A percentile compares a stretch with the other conserved stretches of the same genome.
Conservation (phyloP, 1,284 basidiomycete species). For the Leccinum brunneo-olivaceum region DNA sequence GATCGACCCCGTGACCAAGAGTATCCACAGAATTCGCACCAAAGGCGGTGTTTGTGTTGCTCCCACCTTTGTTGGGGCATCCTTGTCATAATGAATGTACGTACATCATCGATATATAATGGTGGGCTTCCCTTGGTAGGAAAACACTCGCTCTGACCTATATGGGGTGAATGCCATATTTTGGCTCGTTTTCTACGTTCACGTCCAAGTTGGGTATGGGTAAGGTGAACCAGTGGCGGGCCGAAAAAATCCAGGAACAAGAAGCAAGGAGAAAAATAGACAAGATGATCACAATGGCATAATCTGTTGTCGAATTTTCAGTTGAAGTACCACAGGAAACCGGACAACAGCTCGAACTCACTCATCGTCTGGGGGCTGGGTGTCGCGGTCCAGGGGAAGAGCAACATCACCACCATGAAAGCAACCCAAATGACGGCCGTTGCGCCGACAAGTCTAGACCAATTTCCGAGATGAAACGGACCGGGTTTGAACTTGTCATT, state of each 20-base stretch:
- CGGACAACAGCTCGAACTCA: conserved; percentile 18
- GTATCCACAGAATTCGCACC: conserved; percentile 78
- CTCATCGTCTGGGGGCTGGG: conserved; percentile 46
- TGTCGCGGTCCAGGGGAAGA: conserved; percentile 45
- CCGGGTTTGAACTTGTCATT: conserved; percentile 48
- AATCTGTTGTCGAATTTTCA: conserved; percentile 36
- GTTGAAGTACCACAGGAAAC: conserved; percentile 3
- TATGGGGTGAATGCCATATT: too few species aligned
- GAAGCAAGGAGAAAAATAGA: conserved; percentile 55
- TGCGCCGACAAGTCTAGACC: conserved; percentile 48
- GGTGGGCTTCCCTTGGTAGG: too few species aligned
- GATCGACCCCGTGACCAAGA: conserved; percentile 81
- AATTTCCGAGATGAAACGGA: conserved; percentile 51
- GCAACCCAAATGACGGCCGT: conserved; percentile 54
- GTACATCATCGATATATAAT: conserved; percentile 1
- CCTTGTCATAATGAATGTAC: conserved; percentile 57
- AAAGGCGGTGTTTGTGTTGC: conserved; percentile 77
- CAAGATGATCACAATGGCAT: conserved; percentile 55
- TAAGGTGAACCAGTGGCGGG: conserved; percentile 59
- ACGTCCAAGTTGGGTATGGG: conserved; percentile 35
- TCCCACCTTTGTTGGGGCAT: conserved; percentile 80
- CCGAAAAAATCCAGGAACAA: conserved; percentile 54
- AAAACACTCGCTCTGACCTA: too few species aligned
- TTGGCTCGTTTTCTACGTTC: conserved; percentile 4
- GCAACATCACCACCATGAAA: conserved; percentile 51